Base-by-base conservation (phyloP, 164 flowering plant species). In the Nymphaea colorata region DNA sequence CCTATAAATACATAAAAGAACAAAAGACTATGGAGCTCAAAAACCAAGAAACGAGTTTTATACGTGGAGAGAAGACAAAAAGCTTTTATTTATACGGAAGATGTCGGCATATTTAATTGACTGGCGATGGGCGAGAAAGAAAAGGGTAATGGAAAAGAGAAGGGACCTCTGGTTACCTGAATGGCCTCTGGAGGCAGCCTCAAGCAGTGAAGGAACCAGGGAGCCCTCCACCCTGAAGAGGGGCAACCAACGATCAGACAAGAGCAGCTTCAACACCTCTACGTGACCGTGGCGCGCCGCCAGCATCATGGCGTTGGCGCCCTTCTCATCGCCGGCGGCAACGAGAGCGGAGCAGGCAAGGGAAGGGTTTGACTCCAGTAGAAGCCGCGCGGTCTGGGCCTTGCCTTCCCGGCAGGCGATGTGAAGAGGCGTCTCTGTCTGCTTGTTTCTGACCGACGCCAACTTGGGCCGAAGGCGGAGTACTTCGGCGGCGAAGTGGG, bases 381-480 rank as follows among this genome's bases (percentile, higher is more conserved):
- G 16, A 5, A 64, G 44, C 66, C 8, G 3, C 45, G 43, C 41
- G 44, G 43, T 4, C 2, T 64, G 3, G 4, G 43, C 44, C n/a
- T 64, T 44, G 8, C 66, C 66, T 64, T 42, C 44, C 4, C 66
- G 44, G 41, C 66, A 64, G 42, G 66, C 66, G 16, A 41, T 45
- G 66, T 64, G 45, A 44, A 64, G 43, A 6, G 66, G 66, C 5
- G 66, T 64, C 43, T 64, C 66, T 17, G 14, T 42, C 66, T 41
- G 42, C 44, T 64, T 45, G 44, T 64, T 64, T 18, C 4, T 45
- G 4, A 4, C 12, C n/a, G 11, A 41, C 66, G 43, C 66, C 66
- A 64, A 6, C 44, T 64, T 17, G 8, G 66, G 66, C 44, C 11
- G 45, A 3, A 41, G 8, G 44, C 41, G 42, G 15, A 64, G 8